These are phyloP conservation scores for Exserohilum rostratum DNA, from an alignment of 2,329 filamentous ascomycete genomes.

Conservation along the genomic window DNA sequence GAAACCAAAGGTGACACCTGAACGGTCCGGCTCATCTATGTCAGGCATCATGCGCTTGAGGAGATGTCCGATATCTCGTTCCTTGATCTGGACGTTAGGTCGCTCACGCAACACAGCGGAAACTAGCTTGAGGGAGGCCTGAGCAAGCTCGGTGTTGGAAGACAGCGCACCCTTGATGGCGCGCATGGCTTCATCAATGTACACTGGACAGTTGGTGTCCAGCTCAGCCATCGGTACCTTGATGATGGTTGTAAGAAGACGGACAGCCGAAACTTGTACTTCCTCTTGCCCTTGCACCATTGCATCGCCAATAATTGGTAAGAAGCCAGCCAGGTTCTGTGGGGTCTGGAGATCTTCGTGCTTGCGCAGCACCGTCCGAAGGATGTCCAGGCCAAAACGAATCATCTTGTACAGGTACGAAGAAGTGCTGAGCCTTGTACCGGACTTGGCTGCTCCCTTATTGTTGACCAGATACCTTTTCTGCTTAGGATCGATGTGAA, in stretches of 20 bases:
- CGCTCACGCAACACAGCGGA: slow-evolving; percentile 84
- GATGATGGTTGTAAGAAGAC: slow-evolving; percentile 82
- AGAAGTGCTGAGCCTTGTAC: slow-evolving; percentile 72
- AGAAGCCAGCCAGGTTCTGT: slow-evolving; percentile 80
- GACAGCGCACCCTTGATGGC: slow-evolving; percentile 77
- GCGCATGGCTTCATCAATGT: slow-evolving; percentile 83
- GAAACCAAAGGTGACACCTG: slow-evolving; percentile 94
- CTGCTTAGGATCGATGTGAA: slow-evolving; percentile 51
- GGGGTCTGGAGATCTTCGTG: slow-evolving; percentile 80
- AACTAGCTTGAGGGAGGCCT: slow-evolving; percentile 87
- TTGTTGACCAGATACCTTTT: slow-evolving; percentile 79
- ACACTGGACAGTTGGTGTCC: slow-evolving; percentile 75
- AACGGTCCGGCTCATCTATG: slow-evolving; percentile 87
- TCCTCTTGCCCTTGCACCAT: slow-evolving; percentile 87
- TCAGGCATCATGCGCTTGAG: slow-evolving; percentile 84
- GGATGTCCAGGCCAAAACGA: slow-evolving; percentile 84
- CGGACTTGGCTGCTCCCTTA: slow-evolving; percentile 75
- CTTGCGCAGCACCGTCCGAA: slow-evolving; percentile 85
- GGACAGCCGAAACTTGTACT: slow-evolving; percentile 85
- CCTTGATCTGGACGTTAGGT: slow-evolving; percentile 75
- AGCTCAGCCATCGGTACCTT: slow-evolving; percentile 78
- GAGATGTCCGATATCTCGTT: slow-evolving; percentile 81
- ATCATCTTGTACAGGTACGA: slow-evolving; percentile 87
- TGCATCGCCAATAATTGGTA: slow-evolving; percentile 87
- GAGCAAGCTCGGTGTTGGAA: slow-evolving; percentile 81